phyloP scores from a whole-genome alignment of 1,139 yeast genomes.

The Pichiaceae sp. region DNA sequence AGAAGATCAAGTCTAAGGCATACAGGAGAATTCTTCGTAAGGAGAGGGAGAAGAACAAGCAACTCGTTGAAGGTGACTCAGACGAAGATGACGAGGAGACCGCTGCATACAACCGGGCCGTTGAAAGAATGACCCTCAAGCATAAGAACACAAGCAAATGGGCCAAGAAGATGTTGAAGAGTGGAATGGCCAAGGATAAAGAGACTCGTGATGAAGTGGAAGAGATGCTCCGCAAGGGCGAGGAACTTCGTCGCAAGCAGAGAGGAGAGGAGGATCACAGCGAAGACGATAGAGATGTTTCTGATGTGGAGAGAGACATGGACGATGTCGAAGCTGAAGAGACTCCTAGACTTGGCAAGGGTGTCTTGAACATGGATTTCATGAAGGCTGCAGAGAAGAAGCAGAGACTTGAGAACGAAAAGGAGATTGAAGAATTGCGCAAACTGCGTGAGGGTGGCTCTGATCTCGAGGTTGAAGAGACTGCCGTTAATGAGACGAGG shows the following conservation, averaged over 20 bases:
- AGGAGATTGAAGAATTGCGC: conserved; percentile 43
- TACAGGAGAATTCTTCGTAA: conserved; percentile 82
- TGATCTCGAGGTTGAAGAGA: conserved; percentile 24
- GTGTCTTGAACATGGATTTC: conserved; percentile 88
- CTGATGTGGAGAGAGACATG: conserved; percentile 40
- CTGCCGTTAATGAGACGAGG: conserved; percentile 38
- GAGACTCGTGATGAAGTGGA: conserved; percentile 82
- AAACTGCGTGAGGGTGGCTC: conserved; percentile 33
- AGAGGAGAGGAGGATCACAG: conserved; percentile 56
- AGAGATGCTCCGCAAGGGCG: conserved; percentile 88
- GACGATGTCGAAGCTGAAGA: conserved; percentile 30
- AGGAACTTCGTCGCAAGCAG: conserved; percentile 64
- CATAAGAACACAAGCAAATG: conserved; percentile 85
- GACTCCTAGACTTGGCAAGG: conserved; percentile 55
- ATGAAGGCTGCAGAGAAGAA: conserved; percentile 82
- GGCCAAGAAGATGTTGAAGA: conserved; percentile 87
- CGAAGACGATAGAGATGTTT: conserved; percentile 35
- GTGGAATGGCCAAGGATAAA: conserved; percentile 84
- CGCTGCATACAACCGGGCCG: conserved; percentile 66
- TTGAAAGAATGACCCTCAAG: conserved; percentile 84
- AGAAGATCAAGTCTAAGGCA: conserved; percentile 88
- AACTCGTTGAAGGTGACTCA: conserved; percentile 50
- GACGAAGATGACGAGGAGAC: conserved; percentile 49
- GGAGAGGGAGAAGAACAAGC: conserved; percentile 65
- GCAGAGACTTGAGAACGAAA: conserved; percentile 45